Percentiles rank a stretch among this genome's conserved stretches.
These are phyloP conservation scores for Talaromyces sp. DNA, from an alignment of 2,329 filamentous ascomycete genomes.

Conservation along the genomic window DNA sequence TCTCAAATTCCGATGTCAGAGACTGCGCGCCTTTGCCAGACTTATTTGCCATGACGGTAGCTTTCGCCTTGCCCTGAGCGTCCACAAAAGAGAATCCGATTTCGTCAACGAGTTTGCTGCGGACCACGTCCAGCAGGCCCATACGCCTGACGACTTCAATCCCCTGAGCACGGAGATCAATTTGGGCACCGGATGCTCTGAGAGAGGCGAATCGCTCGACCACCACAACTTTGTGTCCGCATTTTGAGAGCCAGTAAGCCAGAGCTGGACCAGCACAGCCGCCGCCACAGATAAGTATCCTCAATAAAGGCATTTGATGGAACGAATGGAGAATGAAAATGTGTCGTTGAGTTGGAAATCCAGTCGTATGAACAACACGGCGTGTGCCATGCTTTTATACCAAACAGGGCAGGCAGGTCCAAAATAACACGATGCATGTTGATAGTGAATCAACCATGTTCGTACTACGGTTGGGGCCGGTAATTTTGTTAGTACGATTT, in stretches of 20 bases:
- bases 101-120: constrained; percentile 45
- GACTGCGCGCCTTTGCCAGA: constrained; percentile 44
- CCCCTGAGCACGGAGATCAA: constrained; percentile 53
- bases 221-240: constrained; percentile 37
- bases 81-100: constrained; percentile 48
- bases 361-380: not conserved
- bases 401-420: not conserved
- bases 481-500: too few species aligned
- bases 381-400: not conserved
- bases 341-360: not conserved
- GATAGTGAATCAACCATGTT: not conserved
- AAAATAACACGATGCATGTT: not conserved
- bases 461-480: too few species aligned
- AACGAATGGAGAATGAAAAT: not conserved
- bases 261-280: constrained; percentile 44
- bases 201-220: constrained; percentile 43
- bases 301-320: constrained; percentile 26
- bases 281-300: constrained; percentile 48
- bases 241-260: constrained; percentile 48
- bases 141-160: constrained; percentile 51
- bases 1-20: constrained; percentile 56
- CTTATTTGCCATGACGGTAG: constrained; percentile 40
- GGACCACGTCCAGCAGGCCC: constrained; percentile 47
- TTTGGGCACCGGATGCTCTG: constrained; percentile 49
- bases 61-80: constrained; percentile 34